Evolutionary conservation across 73 alveolate species (phyloP), one percentile per base, ranked within the genome.

Genomic region (Paramecium sonneborni): DNA sequence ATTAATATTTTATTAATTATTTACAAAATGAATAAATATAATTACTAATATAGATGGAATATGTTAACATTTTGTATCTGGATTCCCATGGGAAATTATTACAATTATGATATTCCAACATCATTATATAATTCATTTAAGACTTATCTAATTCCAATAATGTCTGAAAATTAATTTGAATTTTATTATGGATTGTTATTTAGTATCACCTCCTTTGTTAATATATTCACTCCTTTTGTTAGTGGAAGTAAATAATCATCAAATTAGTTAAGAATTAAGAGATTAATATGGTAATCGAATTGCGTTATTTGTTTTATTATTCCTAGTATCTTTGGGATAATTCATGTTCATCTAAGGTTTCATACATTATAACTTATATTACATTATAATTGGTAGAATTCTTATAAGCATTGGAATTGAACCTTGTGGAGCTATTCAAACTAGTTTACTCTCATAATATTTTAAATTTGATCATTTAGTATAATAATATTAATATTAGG

Each of bases 21-120:
- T 34, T 34, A 39, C 35, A 23, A 37, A 38, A 34, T 74, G 37
- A 74, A 37, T 34, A 74, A 74, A 74, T 37, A 34, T 28, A 23
- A 37, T 28, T 74, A 74, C 44, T 21, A 37, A 15, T 74, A 74
- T 15, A 34, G 87, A 15, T 74, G 87, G 87, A 39, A 2, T 74
- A 15, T 74, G 56, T 11, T 74, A 12, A 74, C 37, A 10, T 34
- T 34, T 34, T 74, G 58, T 20, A 39, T 74, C 6, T 74, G 87
- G 87, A 74, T 74, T 23, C 34, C 58, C 14, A 37, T 74, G 56
- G 87, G 87, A 6, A 37, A 34, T n/a, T 74, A 37, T 35, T 74
- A 74, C 38, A 37, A 39, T 74, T 74, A 37, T 74, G 87, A 74
- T 74, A 74, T 74, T 39, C 87, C 87, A 11, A 18, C 87, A 74